Evolutionary conservation across 164 flowering plant species (phyloP).

Genomic region (Liquidambar formosana): DNA sequence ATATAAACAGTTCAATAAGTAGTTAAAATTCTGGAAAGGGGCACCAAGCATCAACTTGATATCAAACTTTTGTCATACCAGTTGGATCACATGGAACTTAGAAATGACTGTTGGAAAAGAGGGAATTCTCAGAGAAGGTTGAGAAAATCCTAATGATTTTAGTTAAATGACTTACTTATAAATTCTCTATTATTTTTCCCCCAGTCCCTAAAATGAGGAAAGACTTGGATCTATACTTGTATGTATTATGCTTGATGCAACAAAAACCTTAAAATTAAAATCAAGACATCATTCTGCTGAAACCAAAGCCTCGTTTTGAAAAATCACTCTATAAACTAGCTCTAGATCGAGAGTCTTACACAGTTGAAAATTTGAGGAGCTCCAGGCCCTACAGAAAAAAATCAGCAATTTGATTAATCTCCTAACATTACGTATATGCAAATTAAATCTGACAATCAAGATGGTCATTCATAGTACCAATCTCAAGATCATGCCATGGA

Average conservation of each 20-base stretch:
- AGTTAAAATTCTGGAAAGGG: neutral
- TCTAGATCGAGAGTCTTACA: slow-evolving; percentile 30
- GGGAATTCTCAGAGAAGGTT: neutral
- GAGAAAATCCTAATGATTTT: neutral
- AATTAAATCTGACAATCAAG: neutral
- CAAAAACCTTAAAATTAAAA: too few relatives aligned
- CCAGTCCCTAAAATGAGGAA: too few relatives aligned
- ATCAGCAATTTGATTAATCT: slow-evolving; percentile 5
- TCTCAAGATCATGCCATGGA: slow-evolving; percentile 89
- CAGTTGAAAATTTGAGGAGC: slow-evolving; percentile 60
- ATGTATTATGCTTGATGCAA: too few relatives aligned
- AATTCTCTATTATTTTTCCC: too few relatives aligned
- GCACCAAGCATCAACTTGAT: too few relatives aligned
- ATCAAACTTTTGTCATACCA: too few relatives aligned
- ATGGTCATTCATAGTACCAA: slow-evolving; percentile 39
- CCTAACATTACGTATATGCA: neutral
- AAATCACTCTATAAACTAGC: neutral
- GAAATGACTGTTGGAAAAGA: neutral
- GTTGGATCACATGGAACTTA: neutral
- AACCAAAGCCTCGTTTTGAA: too few relatives aligned
- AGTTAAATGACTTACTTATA: too few relatives aligned
- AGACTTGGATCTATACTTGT: too few relatives aligned
- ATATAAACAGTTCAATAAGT: slow-evolving; percentile 2
- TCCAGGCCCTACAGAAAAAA: slow-evolving; percentile 55
- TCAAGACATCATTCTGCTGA: too few relatives aligned